These are phyloP conservation scores for Ogataea salicorniae DNA, from an alignment of 805 yeast species.

Conservation along the genomic window DNA sequence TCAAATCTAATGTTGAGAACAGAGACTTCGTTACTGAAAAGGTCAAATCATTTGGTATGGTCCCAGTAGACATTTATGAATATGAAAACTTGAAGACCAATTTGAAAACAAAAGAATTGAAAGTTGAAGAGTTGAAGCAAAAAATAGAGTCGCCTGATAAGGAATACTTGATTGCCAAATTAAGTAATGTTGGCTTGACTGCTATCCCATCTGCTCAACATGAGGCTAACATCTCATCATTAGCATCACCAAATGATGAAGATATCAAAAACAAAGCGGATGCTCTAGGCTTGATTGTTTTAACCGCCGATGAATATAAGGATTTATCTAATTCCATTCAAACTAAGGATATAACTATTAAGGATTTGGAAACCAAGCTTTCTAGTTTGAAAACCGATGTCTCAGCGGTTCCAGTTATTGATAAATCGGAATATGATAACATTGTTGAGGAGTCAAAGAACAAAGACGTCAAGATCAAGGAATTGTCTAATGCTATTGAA, in stretches of 20 bases:
- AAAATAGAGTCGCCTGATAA: slow-evolving; percentile 13
- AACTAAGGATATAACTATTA: background rate
- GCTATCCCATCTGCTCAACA: slow-evolving; percentile 19
- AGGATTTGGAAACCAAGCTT: background rate
- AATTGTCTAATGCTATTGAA: slow-evolving; percentile 4
- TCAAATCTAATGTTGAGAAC: background rate
- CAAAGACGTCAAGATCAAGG: slow-evolving; percentile 3
- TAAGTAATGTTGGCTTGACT: slow-evolving; percentile 10
- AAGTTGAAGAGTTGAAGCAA: slow-evolving; percentile 5
- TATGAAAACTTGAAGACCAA: slow-evolving; percentile 15
- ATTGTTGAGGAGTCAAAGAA: background rate
- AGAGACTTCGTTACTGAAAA: slow-evolving; percentile 6
- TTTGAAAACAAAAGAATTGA: background rate
- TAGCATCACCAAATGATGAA: slow-evolving; percentile 20
- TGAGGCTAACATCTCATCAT: slow-evolving; percentile 10
- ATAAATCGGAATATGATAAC: background rate
- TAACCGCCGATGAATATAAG: slow-evolving; percentile 15
- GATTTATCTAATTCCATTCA: slow-evolving; percentile 13
- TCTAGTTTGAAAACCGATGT: background rate
- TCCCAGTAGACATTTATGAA: slow-evolving; percentile 9
- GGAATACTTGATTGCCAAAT: slow-evolving; percentile 21
- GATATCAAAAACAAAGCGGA: slow-evolving; percentile 2
- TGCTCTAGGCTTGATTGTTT: slow-evolving; percentile 1
- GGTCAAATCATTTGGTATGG: slow-evolving; percentile 2
- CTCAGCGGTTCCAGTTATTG: background rate